A percentile compares a stretch with the other conserved stretches of the same genome.
phyloP scores from a whole-genome alignment of 2,329 filamentous ascomycete genomes.

The Dothiorella sarmentorum region DNA sequence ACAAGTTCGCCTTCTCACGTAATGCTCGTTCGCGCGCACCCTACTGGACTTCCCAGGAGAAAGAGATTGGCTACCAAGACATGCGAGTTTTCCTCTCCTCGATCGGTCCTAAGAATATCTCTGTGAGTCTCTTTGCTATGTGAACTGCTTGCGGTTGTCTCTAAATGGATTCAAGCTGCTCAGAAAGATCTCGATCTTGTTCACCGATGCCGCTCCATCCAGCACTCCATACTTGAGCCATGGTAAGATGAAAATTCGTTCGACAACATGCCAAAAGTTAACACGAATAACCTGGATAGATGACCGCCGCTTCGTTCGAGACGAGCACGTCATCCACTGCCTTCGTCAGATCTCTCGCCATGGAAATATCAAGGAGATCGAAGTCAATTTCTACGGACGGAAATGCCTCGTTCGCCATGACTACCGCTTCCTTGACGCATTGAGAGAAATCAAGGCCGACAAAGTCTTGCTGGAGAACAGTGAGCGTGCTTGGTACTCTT shows the following conservation, averaged over 20 bases:
- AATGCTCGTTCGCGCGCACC: conserved; percentile 35
- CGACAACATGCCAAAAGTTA: no score
- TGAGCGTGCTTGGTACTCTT: conserved; percentile 24
- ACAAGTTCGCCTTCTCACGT: conserved; percentile 45
- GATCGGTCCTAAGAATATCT: conserved; percentile 47
- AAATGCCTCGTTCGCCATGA: conserved; percentile 34
- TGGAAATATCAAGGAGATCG: conserved; percentile 42
- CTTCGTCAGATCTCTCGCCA: conserved; percentile 42
- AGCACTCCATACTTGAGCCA: conserved; percentile 37
- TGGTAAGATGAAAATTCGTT: neutral
- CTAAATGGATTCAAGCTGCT: conserved; percentile 31
- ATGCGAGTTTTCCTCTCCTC: conserved; percentile 44
- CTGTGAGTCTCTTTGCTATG: conserved; percentile 18
- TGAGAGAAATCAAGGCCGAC: conserved; percentile 45
- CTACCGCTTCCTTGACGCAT: conserved; percentile 43
- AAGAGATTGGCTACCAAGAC: conserved; percentile 48
- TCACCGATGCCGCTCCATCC: conserved; percentile 45
- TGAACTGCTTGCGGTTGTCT: no score
- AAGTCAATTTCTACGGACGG: conserved; percentile 44
- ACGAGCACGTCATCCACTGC: conserved; percentile 45
- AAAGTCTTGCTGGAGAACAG: conserved; percentile 30
- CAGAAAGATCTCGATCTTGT: conserved; percentile 43
- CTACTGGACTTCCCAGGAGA: conserved; percentile 42
- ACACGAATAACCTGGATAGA: conserved; percentile 29
- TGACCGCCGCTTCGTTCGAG: conserved; percentile 48